These are phyloP conservation scores for Eutypa lata DNA, from an alignment of 2,329 filamentous ascomycete species.

Conservation along the genomic window DNA sequence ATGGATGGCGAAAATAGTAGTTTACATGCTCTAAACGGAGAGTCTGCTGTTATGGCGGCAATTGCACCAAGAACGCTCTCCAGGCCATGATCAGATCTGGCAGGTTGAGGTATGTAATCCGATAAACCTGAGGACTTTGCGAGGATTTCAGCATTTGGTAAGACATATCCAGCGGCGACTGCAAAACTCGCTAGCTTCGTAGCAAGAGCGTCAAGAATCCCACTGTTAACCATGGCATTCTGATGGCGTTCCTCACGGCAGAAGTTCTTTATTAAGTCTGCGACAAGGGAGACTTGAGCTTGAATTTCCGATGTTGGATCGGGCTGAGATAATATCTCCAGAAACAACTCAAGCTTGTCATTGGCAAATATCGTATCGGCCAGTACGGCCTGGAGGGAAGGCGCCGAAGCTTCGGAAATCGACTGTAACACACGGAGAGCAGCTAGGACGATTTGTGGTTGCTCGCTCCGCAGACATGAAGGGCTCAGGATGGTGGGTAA, in stretches of 20 bases:
- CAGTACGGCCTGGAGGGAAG: slow-evolving; percentile 52
- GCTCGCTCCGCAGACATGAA: slow-evolving; percentile 62
- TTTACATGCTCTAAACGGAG: slow-evolving; percentile 72
- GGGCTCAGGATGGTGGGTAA: slow-evolving; percentile 69
- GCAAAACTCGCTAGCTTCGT: slow-evolving; percentile 69
- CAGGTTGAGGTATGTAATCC: slow-evolving; percentile 58
- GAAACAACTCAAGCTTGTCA: slow-evolving; percentile 59
- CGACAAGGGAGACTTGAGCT: slow-evolving; percentile 59
- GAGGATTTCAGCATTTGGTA: slow-evolving; percentile 59
- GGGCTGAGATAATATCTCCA: slow-evolving; percentile 61
- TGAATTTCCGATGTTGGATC: slow-evolving; percentile 51
- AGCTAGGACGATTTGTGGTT: slow-evolving; percentile 65
- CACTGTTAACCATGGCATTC: slow-evolving; percentile 65
- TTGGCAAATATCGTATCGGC: slow-evolving; percentile 64
- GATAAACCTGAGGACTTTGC: slow-evolving; percentile 52
- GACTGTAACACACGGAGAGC: slow-evolving; percentile 72
- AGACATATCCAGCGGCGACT: slow-evolving; percentile 64
- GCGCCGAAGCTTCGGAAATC: slow-evolving; percentile 62
- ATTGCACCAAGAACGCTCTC: slow-evolving; percentile 74
- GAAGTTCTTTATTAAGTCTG: slow-evolving; percentile 52
- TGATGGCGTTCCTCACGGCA: slow-evolving; percentile 71
- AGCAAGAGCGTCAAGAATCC: slow-evolving; percentile 76
- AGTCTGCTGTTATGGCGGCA: slow-evolving; percentile 72
- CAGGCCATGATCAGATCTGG: slow-evolving; percentile 57
- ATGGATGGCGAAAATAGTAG: slow-evolving; percentile 67